phyloP scores from a whole-genome alignment of 1,284 basidiomycete species.

The Sphagnurus paluster region DNA sequence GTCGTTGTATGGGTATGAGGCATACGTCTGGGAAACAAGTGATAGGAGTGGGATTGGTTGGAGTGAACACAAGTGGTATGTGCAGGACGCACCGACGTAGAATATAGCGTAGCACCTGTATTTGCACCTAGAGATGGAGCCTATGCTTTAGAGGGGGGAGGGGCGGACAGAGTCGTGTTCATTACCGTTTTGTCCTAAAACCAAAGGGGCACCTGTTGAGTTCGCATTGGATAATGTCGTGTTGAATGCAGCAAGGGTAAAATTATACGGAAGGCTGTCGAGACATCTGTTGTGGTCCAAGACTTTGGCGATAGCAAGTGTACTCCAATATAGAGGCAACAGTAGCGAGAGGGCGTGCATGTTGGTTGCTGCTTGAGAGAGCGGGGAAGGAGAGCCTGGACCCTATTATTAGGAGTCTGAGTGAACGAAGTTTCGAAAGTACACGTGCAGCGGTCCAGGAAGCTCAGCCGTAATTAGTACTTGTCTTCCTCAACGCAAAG shows the following conservation, averaged over 20 bases:
- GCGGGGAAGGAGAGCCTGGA: background rate
- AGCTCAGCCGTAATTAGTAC: background rate
- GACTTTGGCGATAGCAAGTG: background rate
- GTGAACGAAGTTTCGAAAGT: background rate
- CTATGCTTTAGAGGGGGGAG: background rate
- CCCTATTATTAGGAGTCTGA: background rate
- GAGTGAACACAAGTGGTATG: background rate
- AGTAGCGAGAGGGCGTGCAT: background rate
- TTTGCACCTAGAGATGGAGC: conserved; percentile 30
- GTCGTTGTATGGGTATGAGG: conserved; percentile 42
- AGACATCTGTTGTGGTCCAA: conserved; percentile 5
- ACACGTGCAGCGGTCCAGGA: background rate
- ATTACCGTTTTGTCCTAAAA: conserved; percentile 42
- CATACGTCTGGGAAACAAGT: conserved; percentile 31
- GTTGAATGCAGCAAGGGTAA: conserved; percentile 43
- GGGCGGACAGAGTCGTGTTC: background rate
- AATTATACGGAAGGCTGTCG: conserved; percentile 30
- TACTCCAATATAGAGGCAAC: background rate
- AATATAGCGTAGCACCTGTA: conserved; percentile 32
- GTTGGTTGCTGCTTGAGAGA: background rate
- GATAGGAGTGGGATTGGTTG: background rate
- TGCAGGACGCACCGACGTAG: conserved; percentile 37
- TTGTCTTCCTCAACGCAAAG: too few relatives aligned
- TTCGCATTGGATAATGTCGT: conserved; percentile 35
- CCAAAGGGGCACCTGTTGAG: conserved; percentile 39